Percentiles rank a stretch among this genome's conserved stretches.
phyloP scores from a whole-genome alignment of 495 filamentous ascomycete species.

The Penicillium desertorum region DNA sequence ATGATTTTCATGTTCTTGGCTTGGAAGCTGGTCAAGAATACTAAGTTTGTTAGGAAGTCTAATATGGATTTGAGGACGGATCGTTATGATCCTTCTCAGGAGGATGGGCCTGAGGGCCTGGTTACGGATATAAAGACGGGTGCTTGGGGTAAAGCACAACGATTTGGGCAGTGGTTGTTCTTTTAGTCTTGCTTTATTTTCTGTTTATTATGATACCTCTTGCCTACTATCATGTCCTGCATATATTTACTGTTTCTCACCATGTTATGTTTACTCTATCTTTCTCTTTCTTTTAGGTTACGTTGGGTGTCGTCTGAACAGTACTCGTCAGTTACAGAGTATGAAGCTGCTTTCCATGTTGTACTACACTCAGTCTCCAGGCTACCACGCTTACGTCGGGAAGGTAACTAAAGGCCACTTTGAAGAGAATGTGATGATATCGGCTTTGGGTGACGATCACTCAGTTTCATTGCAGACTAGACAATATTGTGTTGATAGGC shows the following conservation, averaged over 20 bases:
- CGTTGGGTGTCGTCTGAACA: not conserved
- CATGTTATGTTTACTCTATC: not conserved
- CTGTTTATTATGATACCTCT: constrained; percentile 10
- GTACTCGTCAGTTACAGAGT: not conserved
- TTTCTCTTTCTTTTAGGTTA: not conserved
- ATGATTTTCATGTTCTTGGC: constrained; percentile 53
- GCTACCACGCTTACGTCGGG: not conserved
- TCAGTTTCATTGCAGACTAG: too few relatives aligned
- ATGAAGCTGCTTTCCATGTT: not conserved
- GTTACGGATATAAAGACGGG: constrained; percentile 19
- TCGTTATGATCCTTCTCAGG: constrained; percentile 41
- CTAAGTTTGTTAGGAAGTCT: constrained; percentile 35
- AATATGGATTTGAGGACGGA: constrained; percentile 56
- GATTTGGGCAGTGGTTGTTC: constrained; percentile 39
- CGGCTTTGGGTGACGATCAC: too few relatives aligned
- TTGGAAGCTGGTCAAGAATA: constrained; percentile 51
- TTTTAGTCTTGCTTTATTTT: constrained; percentile 14
- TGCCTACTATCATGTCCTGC: constrained; percentile 4
- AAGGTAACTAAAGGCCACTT: not conserved
- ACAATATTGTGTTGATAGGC: too few relatives aligned
- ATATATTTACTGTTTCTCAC: not conserved
- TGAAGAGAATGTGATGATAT: too few relatives aligned
- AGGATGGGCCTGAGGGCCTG: constrained; percentile 3
- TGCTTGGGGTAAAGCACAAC: constrained; percentile 23
- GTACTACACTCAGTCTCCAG: not conserved